phyloP scores from a whole-genome alignment of 2,329 filamentous ascomycete species.

The Juglanconis oblonga region DNA sequence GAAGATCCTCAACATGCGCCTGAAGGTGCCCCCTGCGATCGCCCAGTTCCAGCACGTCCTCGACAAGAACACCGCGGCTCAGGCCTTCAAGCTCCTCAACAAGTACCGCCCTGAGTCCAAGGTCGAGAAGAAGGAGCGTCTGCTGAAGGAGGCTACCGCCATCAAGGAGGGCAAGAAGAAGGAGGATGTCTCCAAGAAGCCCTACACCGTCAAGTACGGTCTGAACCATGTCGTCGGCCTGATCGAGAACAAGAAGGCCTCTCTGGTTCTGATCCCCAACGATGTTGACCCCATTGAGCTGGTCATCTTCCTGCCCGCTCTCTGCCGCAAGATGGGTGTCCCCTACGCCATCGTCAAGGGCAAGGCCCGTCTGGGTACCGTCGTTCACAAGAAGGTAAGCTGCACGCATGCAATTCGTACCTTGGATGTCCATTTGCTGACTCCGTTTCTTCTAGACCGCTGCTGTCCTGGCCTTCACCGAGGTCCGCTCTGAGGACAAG shows the following conservation, averaged over 20 bases:
- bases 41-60: conserved; percentile 97
- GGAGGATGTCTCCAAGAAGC: conserved; percentile 99
- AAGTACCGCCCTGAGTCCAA: conserved; percentile 99
- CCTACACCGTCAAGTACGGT: conserved; percentile 98
- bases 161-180: conserved; percentile 99
- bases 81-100: conserved; percentile 99
- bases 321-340: conserved; percentile 99
- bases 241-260: conserved; percentile 99
- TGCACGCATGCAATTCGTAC: not conserved
- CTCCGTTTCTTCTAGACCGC: conserved; percentile 64
- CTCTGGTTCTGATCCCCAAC: conserved; percentile 96
- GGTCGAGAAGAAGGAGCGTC: conserved; percentile 99
- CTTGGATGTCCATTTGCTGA: not conserved
- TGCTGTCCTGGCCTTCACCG: conserved; percentile 90
- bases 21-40: conserved; percentile 97
- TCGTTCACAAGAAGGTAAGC: conserved; percentile 97
- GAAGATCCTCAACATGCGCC: conserved; percentile 96
- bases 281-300: conserved; percentile 99
- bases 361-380: conserved; percentile 97
- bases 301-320: conserved; percentile 96
- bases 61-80: conserved; percentile 92
- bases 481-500: conserved; percentile 98
- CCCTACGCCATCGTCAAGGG: conserved; percentile 99
- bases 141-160: conserved; percentile 96
- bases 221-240: conserved; percentile 98